Evolutionary conservation across 371 early-diverging fungal genomes (phyloP).

Genomic region (Apophysomyces trapeziformis): DNA sequence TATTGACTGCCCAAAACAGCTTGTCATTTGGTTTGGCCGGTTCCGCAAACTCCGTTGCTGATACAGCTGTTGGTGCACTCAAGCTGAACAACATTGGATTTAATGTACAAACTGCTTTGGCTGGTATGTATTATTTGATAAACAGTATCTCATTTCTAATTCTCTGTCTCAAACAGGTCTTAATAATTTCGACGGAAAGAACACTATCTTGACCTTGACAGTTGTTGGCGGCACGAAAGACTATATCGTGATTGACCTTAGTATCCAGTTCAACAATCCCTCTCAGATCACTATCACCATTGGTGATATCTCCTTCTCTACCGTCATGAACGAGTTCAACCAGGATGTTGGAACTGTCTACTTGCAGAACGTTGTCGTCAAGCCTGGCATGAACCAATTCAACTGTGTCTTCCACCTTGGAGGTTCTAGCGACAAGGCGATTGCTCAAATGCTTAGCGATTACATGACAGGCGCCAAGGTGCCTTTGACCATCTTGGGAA

Average conservation of each 20-base stretch:
- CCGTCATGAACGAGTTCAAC: constrained; percentile 27
- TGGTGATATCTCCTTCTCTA: constrained; percentile 42
- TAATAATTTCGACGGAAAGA: constrained; percentile 48
- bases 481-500: constrained; percentile 49
- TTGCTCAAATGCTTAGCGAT: constrained; percentile 31
- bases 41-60: constrained; percentile 50
- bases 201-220: constrained; percentile 38
- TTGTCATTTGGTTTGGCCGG: constrained; percentile 56
- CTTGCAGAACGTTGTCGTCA: constrained; percentile 5
- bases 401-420: constrained; percentile 26
- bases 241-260: constrained; percentile 42
- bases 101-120: constrained; percentile 51
- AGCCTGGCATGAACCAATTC: constrained; percentile 4
- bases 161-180: constrained; percentile 30
- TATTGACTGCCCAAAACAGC: constrained; percentile 46
- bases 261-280: constrained; percentile 50
- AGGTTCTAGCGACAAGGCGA: constrained; percentile 26
- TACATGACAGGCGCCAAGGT: constrained; percentile 48
- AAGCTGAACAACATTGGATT: constrained; percentile 51
- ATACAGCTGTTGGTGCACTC: constrained; percentile 59
- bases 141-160: neutral
- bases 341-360: constrained; percentile 25
- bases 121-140: constrained; percentile 44
- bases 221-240: constrained; percentile 47
- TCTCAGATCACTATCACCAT: constrained; percentile 53